Percentiles rank a stretch among this genome's conserved stretches.
phyloP scores from a whole-genome alignment of 108 stramenopile genomes.

The Skeletonema tropicum region DNA sequence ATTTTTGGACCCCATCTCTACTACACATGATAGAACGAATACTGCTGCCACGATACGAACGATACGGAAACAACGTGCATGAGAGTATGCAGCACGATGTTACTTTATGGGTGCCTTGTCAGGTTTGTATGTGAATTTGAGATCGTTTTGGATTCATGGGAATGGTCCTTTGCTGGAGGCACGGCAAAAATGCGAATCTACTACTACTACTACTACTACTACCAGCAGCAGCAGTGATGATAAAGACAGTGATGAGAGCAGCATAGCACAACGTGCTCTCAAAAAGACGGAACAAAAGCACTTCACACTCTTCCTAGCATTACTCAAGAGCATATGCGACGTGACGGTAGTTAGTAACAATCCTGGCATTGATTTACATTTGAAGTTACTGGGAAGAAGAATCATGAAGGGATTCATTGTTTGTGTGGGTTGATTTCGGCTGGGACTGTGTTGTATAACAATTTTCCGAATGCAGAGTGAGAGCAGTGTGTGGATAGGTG shows the following conservation, averaged over 20 bases:
- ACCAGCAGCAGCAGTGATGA: not conserved
- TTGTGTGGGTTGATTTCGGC: slow-evolving; percentile 78
- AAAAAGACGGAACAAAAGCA: slow-evolving; percentile 54
- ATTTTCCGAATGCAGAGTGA: slow-evolving; percentile 65
- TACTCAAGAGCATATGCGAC: slow-evolving; percentile 77
- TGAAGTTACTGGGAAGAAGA: slow-evolving; percentile 74
- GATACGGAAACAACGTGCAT: slow-evolving; percentile 31
- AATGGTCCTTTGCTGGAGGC: slow-evolving; percentile 28
- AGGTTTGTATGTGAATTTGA: slow-evolving; percentile 59
- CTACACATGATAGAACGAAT: too few species aligned
- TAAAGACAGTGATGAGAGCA: not conserved
- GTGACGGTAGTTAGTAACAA: slow-evolving; percentile 85
- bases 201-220: too few species aligned
- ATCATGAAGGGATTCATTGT: slow-evolving; percentile 83
- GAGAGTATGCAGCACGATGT: slow-evolving; percentile 58
- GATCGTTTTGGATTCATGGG: slow-evolving; percentile 44
- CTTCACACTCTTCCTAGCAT: slow-evolving; percentile 62
- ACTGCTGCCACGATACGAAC: slow-evolving; percentile 1
- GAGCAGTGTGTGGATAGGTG: not conserved
- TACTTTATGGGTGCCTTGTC: slow-evolving; percentile 73
- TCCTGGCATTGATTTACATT: slow-evolving; percentile 76
- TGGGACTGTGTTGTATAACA: slow-evolving; percentile 76
- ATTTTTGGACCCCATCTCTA: slow-evolving; percentile 55
- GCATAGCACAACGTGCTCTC: slow-evolving; percentile 9
- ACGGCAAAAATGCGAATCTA: slow-evolving; percentile 14